Conservation (phyloP, 768 basidiomycete species). For the Pulveroboletus sp. region DNA sequence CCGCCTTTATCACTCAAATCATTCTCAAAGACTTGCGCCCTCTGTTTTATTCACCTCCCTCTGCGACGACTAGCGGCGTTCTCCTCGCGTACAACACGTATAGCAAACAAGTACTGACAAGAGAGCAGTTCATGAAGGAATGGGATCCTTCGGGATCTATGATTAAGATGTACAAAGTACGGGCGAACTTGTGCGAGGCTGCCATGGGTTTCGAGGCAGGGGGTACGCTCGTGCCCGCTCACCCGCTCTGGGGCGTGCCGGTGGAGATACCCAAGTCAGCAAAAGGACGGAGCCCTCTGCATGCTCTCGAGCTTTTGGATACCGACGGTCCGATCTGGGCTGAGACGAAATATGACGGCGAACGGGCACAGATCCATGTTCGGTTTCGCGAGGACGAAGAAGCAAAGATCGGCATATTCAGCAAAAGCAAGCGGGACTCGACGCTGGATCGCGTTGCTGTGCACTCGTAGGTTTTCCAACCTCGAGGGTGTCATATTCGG, state of each 20-base stretch:
- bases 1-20: slow-evolving; percentile 75
- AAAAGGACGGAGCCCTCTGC: slow-evolving; percentile 61
- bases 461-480: slow-evolving; percentile 38
- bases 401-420: slow-evolving; percentile 69
- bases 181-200: slow-evolving; percentile 58
- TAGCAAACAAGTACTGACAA: slow-evolving; percentile 52
- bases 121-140: slow-evolving; percentile 59
- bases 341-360: slow-evolving; percentile 94
- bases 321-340: slow-evolving; percentile 53
- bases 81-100: slow-evolving; percentile 54
- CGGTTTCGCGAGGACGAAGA: slow-evolving; percentile 38
- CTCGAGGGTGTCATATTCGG: neutral
- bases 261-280: slow-evolving; percentile 80
- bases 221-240: slow-evolving; percentile 19
- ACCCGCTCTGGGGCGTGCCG: slow-evolving; percentile 53
- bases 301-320: slow-evolving; percentile 46
- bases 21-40: slow-evolving; percentile 86
- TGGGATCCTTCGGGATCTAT: slow-evolving; percentile 67
- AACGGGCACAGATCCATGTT: slow-evolving; percentile 91
- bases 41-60: slow-evolving; percentile 64
- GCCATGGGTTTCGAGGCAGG: slow-evolving; percentile 41
- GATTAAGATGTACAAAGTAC: slow-evolving; percentile 47
- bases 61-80: slow-evolving; percentile 41
- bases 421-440: slow-evolving; percentile 83
- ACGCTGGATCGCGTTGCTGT: slow-evolving; percentile 71